Conservation (phyloP, 2,329 filamentous ascomycete genomes). For the Diatrype stigma region DNA sequence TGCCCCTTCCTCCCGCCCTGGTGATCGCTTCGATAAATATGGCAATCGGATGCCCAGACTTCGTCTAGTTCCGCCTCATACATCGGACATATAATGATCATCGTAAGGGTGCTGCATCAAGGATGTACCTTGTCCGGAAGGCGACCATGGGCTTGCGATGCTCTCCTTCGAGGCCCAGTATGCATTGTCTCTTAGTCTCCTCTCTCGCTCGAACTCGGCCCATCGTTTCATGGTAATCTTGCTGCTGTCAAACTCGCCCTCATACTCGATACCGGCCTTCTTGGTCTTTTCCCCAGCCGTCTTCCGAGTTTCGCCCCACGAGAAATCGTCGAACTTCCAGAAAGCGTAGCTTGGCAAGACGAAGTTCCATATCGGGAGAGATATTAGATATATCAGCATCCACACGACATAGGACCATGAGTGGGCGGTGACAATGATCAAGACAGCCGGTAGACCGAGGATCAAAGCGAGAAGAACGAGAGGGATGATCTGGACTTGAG, state of each 20-base stretch:
- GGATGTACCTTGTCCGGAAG: constrained; percentile 22
- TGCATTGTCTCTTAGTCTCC: constrained; percentile 41
- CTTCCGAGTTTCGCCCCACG: constrained; percentile 97
- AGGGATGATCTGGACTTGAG: constrained; percentile 79
- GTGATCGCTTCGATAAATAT: not conserved
- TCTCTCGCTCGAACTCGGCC: constrained; percentile 85
- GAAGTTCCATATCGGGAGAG: constrained; percentile 97
- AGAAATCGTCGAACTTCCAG: constrained; percentile 99
- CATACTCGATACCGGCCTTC: constrained; percentile 79
- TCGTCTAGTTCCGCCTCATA: constrained; percentile 27
- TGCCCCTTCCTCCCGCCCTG: too few relatives aligned
- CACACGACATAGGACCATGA: constrained; percentile 87
- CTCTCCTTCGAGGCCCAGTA: constrained; percentile 54
- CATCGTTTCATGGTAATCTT: constrained; percentile 99
- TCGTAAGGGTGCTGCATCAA: constrained; percentile 41
- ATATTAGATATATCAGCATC: constrained; percentile 95
- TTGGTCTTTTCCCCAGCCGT: constrained; percentile 86
- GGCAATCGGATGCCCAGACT: constrained; percentile 3
- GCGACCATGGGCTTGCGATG: constrained; percentile 42
- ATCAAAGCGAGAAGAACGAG: constrained; percentile 85
- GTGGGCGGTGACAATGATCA: constrained; percentile 92
- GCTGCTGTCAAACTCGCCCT: constrained; percentile 96
- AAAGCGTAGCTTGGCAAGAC: constrained; percentile 89
- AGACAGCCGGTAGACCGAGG: constrained; percentile 83
- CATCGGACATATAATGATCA: constrained; percentile 54